Evolutionary conservation across 805 yeast genomes (phyloP), one percentile per base, ranked within the genome.

Genomic region (Metschnikowia colocasiae): DNA sequence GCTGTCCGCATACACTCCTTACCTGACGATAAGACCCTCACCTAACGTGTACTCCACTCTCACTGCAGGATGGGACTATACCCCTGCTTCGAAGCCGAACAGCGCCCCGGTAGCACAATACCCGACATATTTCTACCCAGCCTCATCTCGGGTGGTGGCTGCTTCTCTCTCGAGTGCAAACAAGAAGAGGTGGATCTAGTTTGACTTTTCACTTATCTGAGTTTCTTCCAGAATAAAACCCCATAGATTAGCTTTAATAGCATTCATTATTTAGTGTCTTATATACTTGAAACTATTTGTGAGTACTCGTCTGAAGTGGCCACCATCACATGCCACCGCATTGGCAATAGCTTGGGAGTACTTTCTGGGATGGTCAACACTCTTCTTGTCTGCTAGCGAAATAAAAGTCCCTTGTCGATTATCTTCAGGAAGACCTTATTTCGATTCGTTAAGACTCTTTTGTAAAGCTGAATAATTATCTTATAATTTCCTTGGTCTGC

Each of bases 1-100:
- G 15, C 79, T 95, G 0, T 79, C 88, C 46, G 72, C 86, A 0
- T 86, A 79, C 46, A 56, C 68, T 8, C 79, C 78, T 57, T 89
- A 74, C 67, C 56, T 79, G 10, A 68, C 86, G 0, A 34, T 65
- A 25, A 59, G 67, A 15, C 56, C 66, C 1, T 63, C 78, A n/a
- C 81, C 86, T 4, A 58, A 58, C 40, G 63, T 61, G 9, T 54
- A 60, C 32, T 80, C 96, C 1, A 92, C 98, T 1, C 55, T 79
- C 26, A 92, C 97, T 1, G 90, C 91, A 8, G 90, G 91, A 35
- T 87, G 97, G 90, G 74, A 82, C 9, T 86, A 88, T 60, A 73
- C 86, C 0, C 74, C 80, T 51, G 71, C 79, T 12, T 82, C 89
- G 16, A 73, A 69, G 40, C 68, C 75, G 40, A 92, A 92, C 66